phyloP scores from a whole-genome alignment of 768 basidiomycete species.

The Boletellus emodensis region DNA sequence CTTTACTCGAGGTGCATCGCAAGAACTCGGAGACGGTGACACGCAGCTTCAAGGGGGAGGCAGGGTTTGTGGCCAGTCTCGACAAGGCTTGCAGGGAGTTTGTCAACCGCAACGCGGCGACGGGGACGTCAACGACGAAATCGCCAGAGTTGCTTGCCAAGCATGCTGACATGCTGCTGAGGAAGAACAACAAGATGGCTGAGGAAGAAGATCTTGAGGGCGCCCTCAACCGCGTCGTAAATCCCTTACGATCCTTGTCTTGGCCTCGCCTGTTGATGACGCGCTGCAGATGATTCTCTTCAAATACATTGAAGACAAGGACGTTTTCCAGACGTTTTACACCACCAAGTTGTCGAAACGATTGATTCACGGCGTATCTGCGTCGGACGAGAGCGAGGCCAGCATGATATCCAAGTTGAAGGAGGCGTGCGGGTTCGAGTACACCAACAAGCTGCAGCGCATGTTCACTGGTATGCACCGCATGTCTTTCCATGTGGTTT shows the following conservation, averaged over 20 bases:
- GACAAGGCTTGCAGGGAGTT: slow-evolving; percentile 96
- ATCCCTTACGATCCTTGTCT: slow-evolving; percentile 23
- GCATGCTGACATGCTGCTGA: slow-evolving; percentile 82
- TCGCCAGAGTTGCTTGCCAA: slow-evolving; percentile 92
- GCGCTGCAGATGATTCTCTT: slow-evolving; percentile 83
- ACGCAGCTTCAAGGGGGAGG: slow-evolving; percentile 86
- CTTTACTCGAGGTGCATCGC: slow-evolving; percentile 83
- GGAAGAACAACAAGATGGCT: slow-evolving; percentile 93
- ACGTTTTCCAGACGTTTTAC: slow-evolving; percentile 98
- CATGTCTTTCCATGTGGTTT: background rate
- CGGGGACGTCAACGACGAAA: slow-evolving; percentile 76
- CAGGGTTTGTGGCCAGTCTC: slow-evolving; percentile 88
- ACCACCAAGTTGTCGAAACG: slow-evolving; percentile 91
- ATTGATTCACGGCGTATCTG: slow-evolving; percentile 85
- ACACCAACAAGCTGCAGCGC: slow-evolving; percentile 91
- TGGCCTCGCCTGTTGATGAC: slow-evolving; percentile 2
- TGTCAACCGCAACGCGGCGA: slow-evolving; percentile 90
- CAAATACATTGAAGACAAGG: slow-evolving; percentile 98
- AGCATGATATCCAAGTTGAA: slow-evolving; percentile 98
- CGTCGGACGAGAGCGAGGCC: slow-evolving; percentile 93
- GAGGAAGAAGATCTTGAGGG: slow-evolving; percentile 90
- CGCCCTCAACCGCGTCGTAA: slow-evolving; percentile 84
- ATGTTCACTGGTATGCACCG: slow-evolving; percentile 85
- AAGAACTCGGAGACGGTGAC: slow-evolving; percentile 89
- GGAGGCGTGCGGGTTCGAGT: slow-evolving; percentile 95